Conservation (phyloP, 2,329 filamentous ascomycete genomes). For the Aspergillus quadrilineatus region DNA sequence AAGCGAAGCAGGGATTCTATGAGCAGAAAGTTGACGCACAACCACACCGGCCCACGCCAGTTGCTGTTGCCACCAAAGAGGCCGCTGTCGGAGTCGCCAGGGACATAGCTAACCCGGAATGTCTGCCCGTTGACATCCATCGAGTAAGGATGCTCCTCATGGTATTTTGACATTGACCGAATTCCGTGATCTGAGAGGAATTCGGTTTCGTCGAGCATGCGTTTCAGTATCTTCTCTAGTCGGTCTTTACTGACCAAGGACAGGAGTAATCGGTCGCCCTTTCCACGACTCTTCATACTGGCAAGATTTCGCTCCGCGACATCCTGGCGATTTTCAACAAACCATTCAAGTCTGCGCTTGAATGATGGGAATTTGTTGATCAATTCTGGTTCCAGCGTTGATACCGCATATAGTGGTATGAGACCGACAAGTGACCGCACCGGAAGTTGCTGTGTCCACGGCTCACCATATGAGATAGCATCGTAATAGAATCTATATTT, state of each 20-base stretch:
- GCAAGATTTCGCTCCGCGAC: constrained; percentile 92
- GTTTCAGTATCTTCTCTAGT: constrained; percentile 81
- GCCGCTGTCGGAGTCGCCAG: constrained; percentile 93
- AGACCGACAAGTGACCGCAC: constrained; percentile 89
- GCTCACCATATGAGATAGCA: constrained; percentile 92
- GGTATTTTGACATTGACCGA: constrained; percentile 85
- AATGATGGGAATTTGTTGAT: constrained; percentile 89
- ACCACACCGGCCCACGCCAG: constrained; percentile 94
- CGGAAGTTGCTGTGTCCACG: constrained; percentile 88
- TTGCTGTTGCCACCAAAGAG: constrained; percentile 97
- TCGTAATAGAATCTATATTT: constrained; percentile 83
- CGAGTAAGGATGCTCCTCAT: constrained; percentile 84
- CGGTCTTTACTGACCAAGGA: constrained; percentile 91
- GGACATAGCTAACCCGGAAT: constrained; percentile 84
- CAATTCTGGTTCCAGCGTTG: constrained; percentile 89
- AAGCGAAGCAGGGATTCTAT: constrained; percentile 93
- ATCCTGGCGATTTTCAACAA: constrained; percentile 82
- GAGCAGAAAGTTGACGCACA: constrained; percentile 92
- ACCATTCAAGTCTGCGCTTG: constrained; percentile 92
- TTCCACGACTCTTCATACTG: constrained; percentile 85
- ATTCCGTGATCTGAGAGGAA: constrained; percentile 90
- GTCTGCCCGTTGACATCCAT: constrained; percentile 94
- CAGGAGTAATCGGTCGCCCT: constrained; percentile 81
- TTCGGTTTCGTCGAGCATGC: constrained; percentile 92
- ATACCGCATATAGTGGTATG: constrained; percentile 87